Conservation (phyloP, 2,329 filamentous ascomycete species). For the Beauveria asiatica region DNA sequence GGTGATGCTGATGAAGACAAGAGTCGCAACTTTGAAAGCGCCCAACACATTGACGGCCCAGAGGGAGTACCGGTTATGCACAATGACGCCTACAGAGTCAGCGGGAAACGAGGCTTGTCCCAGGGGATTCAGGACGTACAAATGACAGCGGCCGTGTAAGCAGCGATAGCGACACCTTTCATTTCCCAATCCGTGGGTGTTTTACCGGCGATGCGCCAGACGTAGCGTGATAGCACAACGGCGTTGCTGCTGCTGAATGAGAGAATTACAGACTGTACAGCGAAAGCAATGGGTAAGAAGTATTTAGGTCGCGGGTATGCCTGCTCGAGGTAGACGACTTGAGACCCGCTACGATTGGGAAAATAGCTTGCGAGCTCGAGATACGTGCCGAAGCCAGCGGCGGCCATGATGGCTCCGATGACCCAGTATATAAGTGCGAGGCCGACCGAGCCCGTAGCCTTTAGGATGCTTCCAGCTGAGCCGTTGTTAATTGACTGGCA, state of each 20-base stretch:
- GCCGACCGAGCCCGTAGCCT: constrained; percentile 52
- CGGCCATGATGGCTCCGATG: constrained; percentile 51
- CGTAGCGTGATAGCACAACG: constrained; percentile 54
- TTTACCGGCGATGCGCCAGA: constrained; percentile 47
- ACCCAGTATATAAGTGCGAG: constrained; percentile 56
- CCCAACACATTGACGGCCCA: constrained; percentile 49
- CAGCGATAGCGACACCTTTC: constrained; percentile 58
- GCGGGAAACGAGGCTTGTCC: neutral
- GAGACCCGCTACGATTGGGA: constrained; percentile 55
- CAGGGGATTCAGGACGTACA: constrained; percentile 28
- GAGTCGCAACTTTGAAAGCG: constrained; percentile 49
- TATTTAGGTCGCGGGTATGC: constrained; percentile 56
- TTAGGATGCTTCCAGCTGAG: constrained; percentile 48
- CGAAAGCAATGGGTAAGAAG: constrained; percentile 56
- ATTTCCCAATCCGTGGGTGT: constrained; percentile 51
- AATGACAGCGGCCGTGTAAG: constrained; percentile 50
- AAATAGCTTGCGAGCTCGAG: constrained; percentile 58
- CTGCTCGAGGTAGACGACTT: constrained; percentile 62
- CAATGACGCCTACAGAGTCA: constrained; percentile 28
- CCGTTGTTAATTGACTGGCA: neutral
- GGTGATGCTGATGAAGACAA: constrained; percentile 54
- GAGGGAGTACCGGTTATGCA: constrained; percentile 50
- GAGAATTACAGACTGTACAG: constrained; percentile 53
- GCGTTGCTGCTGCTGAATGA: constrained; percentile 60
- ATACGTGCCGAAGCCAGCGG: constrained; percentile 48